Percentiles rank a stretch among this genome's conserved stretches.
Evolutionary conservation across 176 grass and related monocot genomes (phyloP).

Genomic region (Aegilops longissima): DNA sequence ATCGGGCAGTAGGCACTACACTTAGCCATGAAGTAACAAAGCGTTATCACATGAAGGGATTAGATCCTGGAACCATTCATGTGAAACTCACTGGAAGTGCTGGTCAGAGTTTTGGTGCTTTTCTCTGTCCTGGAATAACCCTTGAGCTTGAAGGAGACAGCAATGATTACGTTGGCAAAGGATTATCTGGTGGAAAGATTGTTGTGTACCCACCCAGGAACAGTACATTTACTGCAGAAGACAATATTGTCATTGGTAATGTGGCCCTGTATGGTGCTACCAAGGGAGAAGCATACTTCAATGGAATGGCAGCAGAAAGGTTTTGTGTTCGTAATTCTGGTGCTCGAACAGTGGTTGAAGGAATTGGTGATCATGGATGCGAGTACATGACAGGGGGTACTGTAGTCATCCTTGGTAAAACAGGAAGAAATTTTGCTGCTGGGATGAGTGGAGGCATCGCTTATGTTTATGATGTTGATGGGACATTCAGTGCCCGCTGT

Average conservation of each 20-base stretch:
- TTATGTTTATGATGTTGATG: constrained; percentile 92
- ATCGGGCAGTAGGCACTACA: constrained; percentile 88
- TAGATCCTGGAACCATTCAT: constrained; percentile 74
- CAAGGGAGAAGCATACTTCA: constrained; percentile 93
- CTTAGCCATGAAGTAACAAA: constrained; percentile 96
- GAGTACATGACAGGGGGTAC: constrained; percentile 99
- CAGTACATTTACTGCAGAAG: constrained; percentile 77
- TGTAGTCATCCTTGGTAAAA: constrained; percentile 89
- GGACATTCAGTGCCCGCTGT: constrained; percentile 66
- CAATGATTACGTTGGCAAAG: constrained; percentile 99
- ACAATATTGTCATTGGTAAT: constrained; percentile 99
- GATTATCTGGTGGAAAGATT: constrained; percentile 93
- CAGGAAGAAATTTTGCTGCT: constrained; percentile 97
- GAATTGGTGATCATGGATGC: constrained; percentile 98
- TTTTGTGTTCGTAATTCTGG: constrained; percentile 98
- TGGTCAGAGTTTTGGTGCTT: constrained; percentile 92
- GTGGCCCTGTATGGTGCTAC: constrained; percentile 97
- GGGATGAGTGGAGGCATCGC: constrained; percentile 97
- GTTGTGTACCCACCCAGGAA: constrained; percentile 86
- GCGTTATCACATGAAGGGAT: constrained; percentile 80
- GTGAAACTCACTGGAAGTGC: constrained; percentile 88
- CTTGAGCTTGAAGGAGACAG: constrained; percentile 97
- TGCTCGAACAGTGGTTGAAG: constrained; percentile 95
- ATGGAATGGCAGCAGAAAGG: constrained; percentile 97
- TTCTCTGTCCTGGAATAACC: constrained; percentile 91